Base-by-base conservation (phyloP, 179 eudicot species). In the Pouteria campechiana region DNA sequence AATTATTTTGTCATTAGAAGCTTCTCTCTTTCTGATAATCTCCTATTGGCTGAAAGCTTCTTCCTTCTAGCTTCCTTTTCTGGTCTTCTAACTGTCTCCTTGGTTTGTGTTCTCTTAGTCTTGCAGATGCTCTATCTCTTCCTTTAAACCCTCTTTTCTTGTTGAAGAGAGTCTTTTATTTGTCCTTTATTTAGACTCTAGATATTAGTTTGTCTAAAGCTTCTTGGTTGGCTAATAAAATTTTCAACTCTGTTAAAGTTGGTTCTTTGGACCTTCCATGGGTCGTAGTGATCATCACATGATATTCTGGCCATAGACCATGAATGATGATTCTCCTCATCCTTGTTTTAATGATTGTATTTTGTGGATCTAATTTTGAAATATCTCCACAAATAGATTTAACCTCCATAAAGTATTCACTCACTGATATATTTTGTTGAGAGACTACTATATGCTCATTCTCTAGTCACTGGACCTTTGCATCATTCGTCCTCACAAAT, bases 191-290 rank as follows among this genome's bases (percentile, higher is more conserved):
- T 4, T 28, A 28, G 31, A 28, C 31, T 28, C 10, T 28, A 28
- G 31, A 28, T 10, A 28, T 28, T 28, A 4, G 31, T 28, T 10
- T 4, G 31, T 28, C 31, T 28, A 28, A 28, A 27, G 22, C 36
- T 6, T 39, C 22, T 10, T 45, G 38, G 19, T 53, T 46, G 8
- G 35, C 46, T 16, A 37, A 37, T 13, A 43, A 5, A 46, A 25
- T 60, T 19, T 60, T 48, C 17, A 60, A 32, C 23, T 46, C 54
- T 7, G 23, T 9, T 1, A 40, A 17, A 31, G 48, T 32, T 3
- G 43, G 37, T 32, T 38, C 32, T 16, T 28, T 52, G 16, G 53
- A 35, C 65, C 59, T 40, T 8, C 57, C 51, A 33, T 25, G 39
- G 21, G 37, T 35, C 12, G 32, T 25, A 0, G 51, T 30, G 21